Percentiles rank a stretch among this genome's conserved stretches.
These are phyloP conservation scores for Hapsidospora chrysogenum DNA, from an alignment of 495 filamentous ascomycete genomes.

Conservation along the genomic window DNA sequence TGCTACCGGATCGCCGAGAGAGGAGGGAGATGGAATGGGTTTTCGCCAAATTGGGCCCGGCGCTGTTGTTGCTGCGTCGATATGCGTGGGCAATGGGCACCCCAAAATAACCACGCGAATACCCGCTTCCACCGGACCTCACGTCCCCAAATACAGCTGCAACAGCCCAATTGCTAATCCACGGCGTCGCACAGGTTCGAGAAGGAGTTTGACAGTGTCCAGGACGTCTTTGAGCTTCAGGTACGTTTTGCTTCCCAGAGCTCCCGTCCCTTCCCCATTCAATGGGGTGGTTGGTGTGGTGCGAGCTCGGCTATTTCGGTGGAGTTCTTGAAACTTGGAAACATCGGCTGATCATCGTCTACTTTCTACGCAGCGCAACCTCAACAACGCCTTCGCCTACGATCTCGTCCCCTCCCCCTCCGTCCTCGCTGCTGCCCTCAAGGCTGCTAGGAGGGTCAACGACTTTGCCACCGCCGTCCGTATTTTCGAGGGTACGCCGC, in stretches of 20 bases:
- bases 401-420: constrained; percentile 92
- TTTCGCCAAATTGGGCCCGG: too few species aligned
- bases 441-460: constrained; percentile 87
- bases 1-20: too few species aligned
- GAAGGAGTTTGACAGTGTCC: constrained; percentile 94
- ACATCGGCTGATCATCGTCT: constrained; percentile 9
- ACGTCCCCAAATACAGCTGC: background rate
- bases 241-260: constrained; percentile 40
- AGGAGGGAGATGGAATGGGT: background rate
- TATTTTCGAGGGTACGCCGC: constrained; percentile 78
- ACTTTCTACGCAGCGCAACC: constrained; percentile 60
- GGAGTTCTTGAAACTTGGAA: constrained; percentile 99
- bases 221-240: constrained; percentile 99
- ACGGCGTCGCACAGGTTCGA: constrained; percentile 54
- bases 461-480: constrained; percentile 96
- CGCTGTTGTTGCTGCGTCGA: too few species aligned
- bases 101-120: background rate
- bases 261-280: constrained; percentile 2
- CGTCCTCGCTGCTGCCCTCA: constrained; percentile 80
- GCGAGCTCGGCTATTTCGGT: constrained; percentile 92
- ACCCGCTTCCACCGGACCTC: background rate
- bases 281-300: too few species aligned
- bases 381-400: constrained; percentile 99
- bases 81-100: too few species aligned
- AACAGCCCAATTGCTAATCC: constrained; percentile 14